Evolutionary conservation across 2,329 filamentous ascomycete genomes (phyloP).

Genomic region (Pseudogymnoascus sp.): DNA sequence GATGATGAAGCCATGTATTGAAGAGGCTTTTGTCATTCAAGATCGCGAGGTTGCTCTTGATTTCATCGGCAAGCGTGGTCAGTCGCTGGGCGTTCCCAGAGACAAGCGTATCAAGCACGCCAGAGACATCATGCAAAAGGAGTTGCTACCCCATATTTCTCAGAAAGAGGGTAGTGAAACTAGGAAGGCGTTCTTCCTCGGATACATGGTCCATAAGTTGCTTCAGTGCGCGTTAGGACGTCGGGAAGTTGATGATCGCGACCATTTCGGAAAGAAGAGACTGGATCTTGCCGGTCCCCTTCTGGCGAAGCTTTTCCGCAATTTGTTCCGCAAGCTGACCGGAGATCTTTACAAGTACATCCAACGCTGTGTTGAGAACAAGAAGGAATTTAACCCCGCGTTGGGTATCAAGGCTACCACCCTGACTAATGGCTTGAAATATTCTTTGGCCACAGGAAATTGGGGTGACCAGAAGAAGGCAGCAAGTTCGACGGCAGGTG

Average conservation of each 20-base stretch:
- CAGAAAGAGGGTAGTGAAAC: conserved; percentile 93
- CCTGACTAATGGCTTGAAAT: conserved; percentile 88
- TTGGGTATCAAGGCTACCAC: conserved; percentile 87
- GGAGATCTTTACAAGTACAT: conserved; percentile 87
- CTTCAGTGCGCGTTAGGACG: conserved; percentile 88
- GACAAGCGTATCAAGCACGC: conserved; percentile 90
- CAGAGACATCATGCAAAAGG: conserved; percentile 91
- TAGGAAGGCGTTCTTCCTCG: conserved; percentile 92
- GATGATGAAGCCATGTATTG: conserved; percentile 93
- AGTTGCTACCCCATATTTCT: conserved; percentile 92
- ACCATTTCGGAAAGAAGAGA: conserved; percentile 98
- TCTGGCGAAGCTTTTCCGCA: conserved; percentile 91
- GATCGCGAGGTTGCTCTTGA: conserved; percentile 90
- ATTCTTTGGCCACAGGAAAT: conserved; percentile 94
- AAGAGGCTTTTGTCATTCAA: conserved; percentile 93
- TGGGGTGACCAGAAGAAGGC: conserved; percentile 99
- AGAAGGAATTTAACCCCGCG: conserved; percentile 80
- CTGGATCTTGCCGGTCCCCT: conserved; percentile 90
- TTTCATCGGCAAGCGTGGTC: conserved; percentile 89
- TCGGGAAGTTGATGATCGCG: conserved; percentile 90
- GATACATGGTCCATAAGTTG: conserved; percentile 97
- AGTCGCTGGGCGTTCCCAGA: conserved; percentile 62
- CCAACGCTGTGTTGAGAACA: conserved; percentile 82
- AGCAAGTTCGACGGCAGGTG: conserved; percentile 86
- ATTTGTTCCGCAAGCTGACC: conserved; percentile 82